Evolutionary conservation across 768 basidiomycete species (phyloP), one percentile per base, ranked within the genome.

Genomic region (Ramaria sp.): DNA sequence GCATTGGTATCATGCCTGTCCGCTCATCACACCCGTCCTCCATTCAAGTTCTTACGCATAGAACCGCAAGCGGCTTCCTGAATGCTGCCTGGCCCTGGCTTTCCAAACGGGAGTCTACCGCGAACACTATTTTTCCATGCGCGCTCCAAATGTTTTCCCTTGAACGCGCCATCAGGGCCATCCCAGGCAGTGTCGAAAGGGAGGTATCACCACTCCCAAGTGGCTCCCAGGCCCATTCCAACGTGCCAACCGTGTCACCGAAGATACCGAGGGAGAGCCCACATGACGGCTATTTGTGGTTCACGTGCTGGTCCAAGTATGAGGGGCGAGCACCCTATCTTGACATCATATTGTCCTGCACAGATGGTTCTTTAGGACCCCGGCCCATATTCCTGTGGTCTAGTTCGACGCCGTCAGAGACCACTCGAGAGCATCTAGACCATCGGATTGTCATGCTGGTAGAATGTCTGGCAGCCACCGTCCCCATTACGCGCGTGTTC

Each of bases 371-470:
- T n/a, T 68, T 84, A 45, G 84, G 78, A 0, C 63, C 70, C 47
- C 84, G 87, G 60, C 88, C 88, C 1, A 62, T 85, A 6, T 88
- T 88, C 69, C 70, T 89, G 27, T 78, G 74, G 63, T 68, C 72
- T 15, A 66, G 71, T 6, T 67, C 65, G 20, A 62, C 54, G 45
- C 59, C 63, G n/a, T 61, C 64, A n/a, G 58, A 60, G 6, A 72
- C 86, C 33, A 60, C 66, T 47, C 43, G 62, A n/a, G 62, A 71
- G 1, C 66, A 68, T 38, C 64, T 79, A 12, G 55, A 62, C 2
- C 71, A 70, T 7, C 72, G 77, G 11, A 65, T 90, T 31, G 42
- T 56, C 1, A 58, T 64, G 12, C 69, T 86, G 7, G 78, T 75
- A 3, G 49, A 61, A 1, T 68, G 65, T 7, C 69, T 88, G 11